Percentiles rank a stretch among this genome's conserved stretches.
phyloP scores from a whole-genome alignment of 768 basidiomycete species.

The Hydnum rufescens region DNA sequence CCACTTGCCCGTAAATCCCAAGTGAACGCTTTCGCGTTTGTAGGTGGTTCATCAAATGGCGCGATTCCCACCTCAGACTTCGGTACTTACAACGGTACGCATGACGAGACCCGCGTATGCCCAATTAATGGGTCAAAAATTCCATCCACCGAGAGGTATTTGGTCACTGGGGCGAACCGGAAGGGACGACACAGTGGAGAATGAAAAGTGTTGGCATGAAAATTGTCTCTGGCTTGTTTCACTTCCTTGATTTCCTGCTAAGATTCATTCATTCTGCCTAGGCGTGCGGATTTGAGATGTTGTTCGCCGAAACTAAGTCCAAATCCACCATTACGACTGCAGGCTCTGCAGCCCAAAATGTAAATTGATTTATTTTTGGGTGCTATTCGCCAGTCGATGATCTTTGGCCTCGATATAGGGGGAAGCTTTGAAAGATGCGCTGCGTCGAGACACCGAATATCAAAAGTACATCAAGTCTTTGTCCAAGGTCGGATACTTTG shows the following conservation, averaged over 20 bases:
- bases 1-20: not conserved
- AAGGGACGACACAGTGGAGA: constrained; percentile 48
- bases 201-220: constrained; percentile 86
- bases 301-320: constrained; percentile 64
- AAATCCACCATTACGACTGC: not conserved
- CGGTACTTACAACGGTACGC: constrained; percentile 38
- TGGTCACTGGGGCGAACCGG: constrained; percentile 44
- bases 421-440: constrained; percentile 46
- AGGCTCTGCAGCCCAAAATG: not conserved
- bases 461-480: constrained; percentile 50
- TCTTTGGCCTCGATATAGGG: constrained; percentile 20
- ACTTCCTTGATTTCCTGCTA: too few relatives aligned
- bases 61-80: constrained; percentile 61
- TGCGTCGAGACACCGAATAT: constrained; percentile 50
- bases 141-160: constrained; percentile 83
- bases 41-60: constrained; percentile 80
- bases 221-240: constrained; percentile 54
- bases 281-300: constrained; percentile 94
- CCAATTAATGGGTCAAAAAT: constrained; percentile 77
- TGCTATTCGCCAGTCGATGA: constrained; percentile 2
- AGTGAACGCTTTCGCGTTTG: not conserved
- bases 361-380: not conserved
- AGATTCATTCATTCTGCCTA: constrained; percentile 15
- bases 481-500: constrained; percentile 50
- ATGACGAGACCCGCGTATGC: constrained; percentile 90